Evolutionary conservation across 441 rosid genomes (phyloP).

Genomic region (Populus trichocarpa): DNA sequence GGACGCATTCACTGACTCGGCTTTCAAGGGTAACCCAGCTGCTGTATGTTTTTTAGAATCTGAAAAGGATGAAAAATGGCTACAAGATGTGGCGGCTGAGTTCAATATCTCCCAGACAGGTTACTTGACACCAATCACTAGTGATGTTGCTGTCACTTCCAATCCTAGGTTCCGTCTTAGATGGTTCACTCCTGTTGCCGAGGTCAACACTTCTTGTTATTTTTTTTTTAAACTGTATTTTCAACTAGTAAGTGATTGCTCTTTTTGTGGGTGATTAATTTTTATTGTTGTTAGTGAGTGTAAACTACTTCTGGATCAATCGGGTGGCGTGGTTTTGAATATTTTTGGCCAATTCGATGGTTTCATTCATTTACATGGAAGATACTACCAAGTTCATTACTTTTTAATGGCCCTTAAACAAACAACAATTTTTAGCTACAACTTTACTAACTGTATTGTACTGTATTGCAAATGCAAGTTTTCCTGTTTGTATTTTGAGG

Average conservation of each 20-base stretch:
- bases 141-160: constrained; percentile 10
- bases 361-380: background rate
- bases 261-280: background rate
- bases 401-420: too few relatives aligned
- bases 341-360: background rate
- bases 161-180: constrained; percentile 57
- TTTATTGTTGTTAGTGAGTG: background rate
- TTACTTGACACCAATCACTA: constrained; percentile 41
- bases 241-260: background rate
- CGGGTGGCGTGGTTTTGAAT: background rate
- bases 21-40: constrained; percentile 86
- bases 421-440: background rate
- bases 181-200: constrained; percentile 75
- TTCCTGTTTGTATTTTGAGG: background rate
- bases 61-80: constrained; percentile 60
- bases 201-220: constrained; percentile 31
- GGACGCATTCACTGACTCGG: constrained; percentile 68
- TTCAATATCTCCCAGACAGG: constrained; percentile 67
- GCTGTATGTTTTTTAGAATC: constrained; percentile 65
- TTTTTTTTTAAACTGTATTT: background rate
- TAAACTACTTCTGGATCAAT: background rate
- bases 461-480: background rate
- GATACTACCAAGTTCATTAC: too few relatives aligned
- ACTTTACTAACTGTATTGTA: background rate
- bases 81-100: constrained; percentile 71